Percentiles rank a stretch among this genome's conserved stretches.
phyloP scores from a whole-genome alignment of 139 green algal species.

The Spirogloea muscicola region DNA sequence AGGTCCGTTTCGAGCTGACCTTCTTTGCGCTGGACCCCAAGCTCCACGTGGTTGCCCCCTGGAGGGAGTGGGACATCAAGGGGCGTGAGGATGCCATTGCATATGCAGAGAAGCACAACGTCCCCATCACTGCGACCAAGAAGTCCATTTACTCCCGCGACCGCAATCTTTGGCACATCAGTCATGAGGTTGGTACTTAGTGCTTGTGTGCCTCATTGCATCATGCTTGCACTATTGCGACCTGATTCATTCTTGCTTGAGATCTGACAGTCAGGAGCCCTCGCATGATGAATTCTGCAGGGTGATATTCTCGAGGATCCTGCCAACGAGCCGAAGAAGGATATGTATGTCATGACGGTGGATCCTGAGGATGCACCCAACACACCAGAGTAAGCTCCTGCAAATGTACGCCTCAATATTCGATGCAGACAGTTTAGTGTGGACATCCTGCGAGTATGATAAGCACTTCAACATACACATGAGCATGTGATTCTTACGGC shows the following conservation, averaged over 20 bases:
- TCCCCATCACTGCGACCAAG: slow-evolving; percentile 49
- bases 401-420: too few species aligned
- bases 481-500: too few species aligned
- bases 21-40: slow-evolving; percentile 98
- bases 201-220: not conserved
- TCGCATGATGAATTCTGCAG: too few species aligned
- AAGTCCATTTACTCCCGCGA: slow-evolving; percentile 53
- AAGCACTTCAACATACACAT: too few species aligned
- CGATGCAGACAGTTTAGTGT: too few species aligned
- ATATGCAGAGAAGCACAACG: slow-evolving; percentile 48
- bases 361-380: slow-evolving; percentile 37
- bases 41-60: slow-evolving; percentile 98
- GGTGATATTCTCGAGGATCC: slow-evolving; percentile 44
- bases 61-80: slow-evolving; percentile 87
- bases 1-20: slow-evolving; percentile 60
- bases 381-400: slow-evolving; percentile 56
- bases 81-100: slow-evolving; percentile 49
- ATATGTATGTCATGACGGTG: slow-evolving; percentile 40
- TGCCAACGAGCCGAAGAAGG: slow-evolving; percentile 43
- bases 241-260: too few species aligned
- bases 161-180: slow-evolving; percentile 50
- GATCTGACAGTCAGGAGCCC: too few species aligned
- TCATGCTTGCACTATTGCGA: too few species aligned
- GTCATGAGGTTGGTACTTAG: slow-evolving; percentile 28
- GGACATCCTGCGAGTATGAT: too few species aligned